Base-by-base conservation (phyloP, 129 eudicot genomes). In the Flaveria robusta region DNA sequence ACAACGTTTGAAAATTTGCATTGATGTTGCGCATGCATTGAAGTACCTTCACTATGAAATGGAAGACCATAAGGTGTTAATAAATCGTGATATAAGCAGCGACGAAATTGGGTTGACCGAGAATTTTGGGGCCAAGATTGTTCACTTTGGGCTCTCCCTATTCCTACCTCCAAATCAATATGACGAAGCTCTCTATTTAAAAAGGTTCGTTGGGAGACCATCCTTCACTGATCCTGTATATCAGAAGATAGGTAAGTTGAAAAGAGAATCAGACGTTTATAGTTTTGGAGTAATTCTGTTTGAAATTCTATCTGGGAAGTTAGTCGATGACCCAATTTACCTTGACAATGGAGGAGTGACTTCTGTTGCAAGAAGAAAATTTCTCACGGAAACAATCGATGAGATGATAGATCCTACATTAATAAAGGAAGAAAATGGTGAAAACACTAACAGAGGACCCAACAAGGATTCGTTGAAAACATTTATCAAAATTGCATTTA, bases 21-120 rank as follows among this genome's bases (percentile, higher is more conserved):
- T 66, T 66, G 71, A 66, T 9, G 49, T 66, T n/a, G 71, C 71
- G 18, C 9, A 19, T 2, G 50, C 47, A 39, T 18, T 66, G 49
- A 2, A 18, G 2, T n/a, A 66, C 11, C 50, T 45, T 45, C 50
- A 45, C 50, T 45, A 45, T 45, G 50, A 45, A 5, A 34, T 34
- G 41, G 41, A 34, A 34, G 41, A 34, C 41, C 41, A 34, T 2
- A 34, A 34, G 41, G 41, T 34, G 41, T 2, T 34, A 2, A 27
- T 70, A 15, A 59, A 49, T 16, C 62, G 75, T 26, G 20, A 70
- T 7, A 9, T 50, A 6, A 26, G 13, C 3, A 49, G 29, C 45
- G 49, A 4, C 5, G 39, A 27, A 1, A 39, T 68, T 18, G 46
- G 23, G 47, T 68, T 42, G 3, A 50, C 19, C 11, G 8, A 8